phyloP scores from a whole-genome alignment of 1,284 basidiomycete genomes.

The Sporisorium reilianum region DNA sequence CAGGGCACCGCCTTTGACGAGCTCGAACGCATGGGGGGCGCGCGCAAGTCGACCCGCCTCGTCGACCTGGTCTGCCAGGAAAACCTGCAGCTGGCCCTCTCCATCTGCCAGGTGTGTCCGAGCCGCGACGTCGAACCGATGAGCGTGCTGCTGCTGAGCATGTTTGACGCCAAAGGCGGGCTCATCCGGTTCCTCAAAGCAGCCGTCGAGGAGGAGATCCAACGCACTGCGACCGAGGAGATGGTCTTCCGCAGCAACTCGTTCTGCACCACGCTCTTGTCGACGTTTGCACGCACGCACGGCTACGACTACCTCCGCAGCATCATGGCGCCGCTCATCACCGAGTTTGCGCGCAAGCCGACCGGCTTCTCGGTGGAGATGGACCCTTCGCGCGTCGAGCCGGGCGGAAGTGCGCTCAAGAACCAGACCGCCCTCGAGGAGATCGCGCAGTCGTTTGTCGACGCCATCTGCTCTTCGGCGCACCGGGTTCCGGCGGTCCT shows the following conservation, averaged over 20 bases:
- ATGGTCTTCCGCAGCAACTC: slow-evolving; percentile 67
- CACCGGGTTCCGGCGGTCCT: slow-evolving; percentile 63
- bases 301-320: slow-evolving; percentile 66
- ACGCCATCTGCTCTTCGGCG: slow-evolving; percentile 64
- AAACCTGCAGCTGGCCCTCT: slow-evolving; percentile 59
- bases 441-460: slow-evolving; percentile 64
- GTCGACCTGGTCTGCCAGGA: slow-evolving; percentile 60
- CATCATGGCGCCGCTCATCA: slow-evolving; percentile 62
- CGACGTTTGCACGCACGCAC: slow-evolving; percentile 62
- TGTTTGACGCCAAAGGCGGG: slow-evolving; percentile 63
- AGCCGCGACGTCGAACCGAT: slow-evolving; percentile 56
- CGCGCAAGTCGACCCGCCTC: slow-evolving; percentile 54
- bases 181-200: slow-evolving; percentile 62
- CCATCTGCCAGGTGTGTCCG: slow-evolving; percentile 59
- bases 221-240: slow-evolving; percentile 58
- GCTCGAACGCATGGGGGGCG: slow-evolving; percentile 54
- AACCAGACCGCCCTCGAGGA: slow-evolving; percentile 63
- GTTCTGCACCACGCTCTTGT: slow-evolving; percentile 61
- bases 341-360: slow-evolving; percentile 59
- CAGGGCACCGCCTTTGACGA: slow-evolving; percentile 73
- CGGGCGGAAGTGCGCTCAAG: slow-evolving; percentile 52
- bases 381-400: slow-evolving; percentile 55
- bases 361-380: slow-evolving; percentile 65
- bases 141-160: slow-evolving; percentile 57
- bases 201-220: slow-evolving; percentile 61